These are phyloP conservation scores for Teunomyces barrocoloradensis DNA, from an alignment of 805 yeast species.

Conservation along the genomic window DNA sequence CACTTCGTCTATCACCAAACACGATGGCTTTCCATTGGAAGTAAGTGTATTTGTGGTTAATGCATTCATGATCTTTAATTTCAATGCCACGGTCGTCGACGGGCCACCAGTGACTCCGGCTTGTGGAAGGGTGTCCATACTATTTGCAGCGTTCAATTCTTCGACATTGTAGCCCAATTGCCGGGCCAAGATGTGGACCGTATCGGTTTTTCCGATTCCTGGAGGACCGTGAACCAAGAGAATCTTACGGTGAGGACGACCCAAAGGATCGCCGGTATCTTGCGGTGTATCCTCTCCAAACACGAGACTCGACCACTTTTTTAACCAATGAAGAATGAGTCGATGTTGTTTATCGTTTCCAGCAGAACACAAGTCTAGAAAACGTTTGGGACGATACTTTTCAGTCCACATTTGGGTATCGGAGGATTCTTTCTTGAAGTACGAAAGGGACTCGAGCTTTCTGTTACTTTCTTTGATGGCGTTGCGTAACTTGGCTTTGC, in stretches of 20 bases:
- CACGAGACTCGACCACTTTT: constrained; percentile 36
- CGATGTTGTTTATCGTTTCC: constrained; percentile 45
- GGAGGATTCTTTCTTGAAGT: neutral
- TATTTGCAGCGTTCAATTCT: constrained; percentile 75
- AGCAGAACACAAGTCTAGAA: constrained; percentile 39
- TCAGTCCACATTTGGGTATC: constrained; percentile 34
- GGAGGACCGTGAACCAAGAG: constrained; percentile 87
- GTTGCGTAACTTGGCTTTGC: constrained; percentile 11
- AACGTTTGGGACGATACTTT: constrained; percentile 36
- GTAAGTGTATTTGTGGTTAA: constrained; percentile 57
- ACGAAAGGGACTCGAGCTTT: neutral
- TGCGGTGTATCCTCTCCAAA: constrained; percentile 21
- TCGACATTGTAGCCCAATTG: constrained; percentile 78
- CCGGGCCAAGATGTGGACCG: constrained; percentile 78
- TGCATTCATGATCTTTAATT: constrained; percentile 48
- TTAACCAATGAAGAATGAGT: constrained; percentile 38
- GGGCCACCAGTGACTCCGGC: constrained; percentile 12
- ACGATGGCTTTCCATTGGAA: constrained; percentile 70
- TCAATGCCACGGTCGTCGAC: constrained; percentile 29
- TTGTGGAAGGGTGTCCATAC: constrained; percentile 36
- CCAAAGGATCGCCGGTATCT: constrained; percentile 24
- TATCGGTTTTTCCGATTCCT: constrained; percentile 89
- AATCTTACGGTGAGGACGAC: constrained; percentile 50
- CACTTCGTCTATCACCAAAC: constrained; percentile 84
- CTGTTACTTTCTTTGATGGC: constrained; percentile 5